These are phyloP conservation scores for Alternaria panax DNA, from an alignment of 2,329 filamentous ascomycete species.

Conservation along the genomic window DNA sequence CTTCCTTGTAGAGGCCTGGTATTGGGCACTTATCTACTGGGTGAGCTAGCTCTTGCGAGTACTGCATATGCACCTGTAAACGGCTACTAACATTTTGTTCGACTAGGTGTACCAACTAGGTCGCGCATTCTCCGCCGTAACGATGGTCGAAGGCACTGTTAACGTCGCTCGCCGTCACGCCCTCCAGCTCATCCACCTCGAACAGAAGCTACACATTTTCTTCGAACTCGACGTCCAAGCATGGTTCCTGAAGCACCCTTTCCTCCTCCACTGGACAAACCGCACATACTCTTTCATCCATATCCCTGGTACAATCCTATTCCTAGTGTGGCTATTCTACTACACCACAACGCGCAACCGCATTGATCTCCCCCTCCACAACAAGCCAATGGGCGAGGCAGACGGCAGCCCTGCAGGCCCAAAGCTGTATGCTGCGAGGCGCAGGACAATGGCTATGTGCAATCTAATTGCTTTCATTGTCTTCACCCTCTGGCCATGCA, in stretches of 20 bases:
- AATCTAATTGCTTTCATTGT: constrained; percentile 67
- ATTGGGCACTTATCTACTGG: constrained; percentile 80
- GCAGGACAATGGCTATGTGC: constrained; percentile 65
- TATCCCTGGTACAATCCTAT: constrained; percentile 77
- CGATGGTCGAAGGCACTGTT: constrained; percentile 71
- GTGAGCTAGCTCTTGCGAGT: constrained; percentile 56
- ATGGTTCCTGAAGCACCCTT: constrained; percentile 62
- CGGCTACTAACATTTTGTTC: background rate
- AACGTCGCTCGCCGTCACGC: constrained; percentile 73
- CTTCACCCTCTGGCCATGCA: constrained; percentile 67
- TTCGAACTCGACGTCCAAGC: constrained; percentile 69
- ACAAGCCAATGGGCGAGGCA: constrained; percentile 38
- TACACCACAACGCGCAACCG: constrained; percentile 70
- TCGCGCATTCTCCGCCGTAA: constrained; percentile 74
- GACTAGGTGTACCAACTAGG: constrained; percentile 75
- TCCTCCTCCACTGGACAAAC: constrained; percentile 73
- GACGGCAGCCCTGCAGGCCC: constrained; percentile 57
- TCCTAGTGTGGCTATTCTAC: constrained; percentile 72
- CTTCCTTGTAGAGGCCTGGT: constrained; percentile 78
- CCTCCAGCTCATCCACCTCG: constrained; percentile 71
- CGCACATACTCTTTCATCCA: constrained; percentile 79
- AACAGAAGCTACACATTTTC: constrained; percentile 70
- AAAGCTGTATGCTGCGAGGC: constrained; percentile 62
- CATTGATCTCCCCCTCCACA: constrained; percentile 50
- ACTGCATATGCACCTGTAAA: background rate